phyloP scores from a whole-genome alignment of 257 asterid genomes.

The Salvia hispanica region DNA sequence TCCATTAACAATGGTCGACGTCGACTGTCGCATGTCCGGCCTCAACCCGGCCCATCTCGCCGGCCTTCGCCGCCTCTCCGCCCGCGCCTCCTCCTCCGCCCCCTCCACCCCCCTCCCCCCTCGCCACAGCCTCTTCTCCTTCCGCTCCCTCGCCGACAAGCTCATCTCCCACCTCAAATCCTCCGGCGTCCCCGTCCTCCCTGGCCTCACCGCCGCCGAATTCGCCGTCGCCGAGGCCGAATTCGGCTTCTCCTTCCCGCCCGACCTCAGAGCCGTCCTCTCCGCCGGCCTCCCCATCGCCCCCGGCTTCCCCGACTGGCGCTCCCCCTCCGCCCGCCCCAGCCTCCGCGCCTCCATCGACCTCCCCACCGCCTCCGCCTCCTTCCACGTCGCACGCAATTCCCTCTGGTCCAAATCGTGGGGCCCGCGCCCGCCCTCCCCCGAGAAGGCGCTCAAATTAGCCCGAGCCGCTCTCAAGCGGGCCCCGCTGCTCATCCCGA shows the following conservation, averaged over 20 bases:
- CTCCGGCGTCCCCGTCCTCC: conserved; percentile 62
- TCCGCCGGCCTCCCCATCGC: conserved; percentile 82
- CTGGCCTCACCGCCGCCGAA: conserved; percentile 75
- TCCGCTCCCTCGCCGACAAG: conserved; percentile 71
- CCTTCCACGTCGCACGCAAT: conserved; percentile 82
- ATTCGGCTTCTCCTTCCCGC: conserved; percentile 85
- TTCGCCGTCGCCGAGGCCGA: conserved; percentile 92
- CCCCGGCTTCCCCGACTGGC: conserved; percentile 95
- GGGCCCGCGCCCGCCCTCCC: conserved; percentile 76
- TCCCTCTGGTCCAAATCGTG: conserved; percentile 86
- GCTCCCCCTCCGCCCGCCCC: conserved; percentile 62
- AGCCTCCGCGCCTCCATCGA: conserved; percentile 84
- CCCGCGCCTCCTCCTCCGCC: conserved; percentile 78
- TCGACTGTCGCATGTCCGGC: conserved; percentile 94
- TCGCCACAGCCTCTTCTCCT: conserved; percentile 82
- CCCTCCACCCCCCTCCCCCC: conserved; percentile 82
- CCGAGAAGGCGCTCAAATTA: conserved; percentile 70
- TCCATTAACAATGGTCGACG: conserved; percentile 73
- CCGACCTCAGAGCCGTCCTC: conserved; percentile 81
- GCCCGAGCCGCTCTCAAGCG: conserved; percentile 80
- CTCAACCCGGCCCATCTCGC: conserved; percentile 85
- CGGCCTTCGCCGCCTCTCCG: conserved; percentile 94
- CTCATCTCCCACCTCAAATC: conserved; percentile 62
- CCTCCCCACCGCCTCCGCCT: conserved; percentile 78
- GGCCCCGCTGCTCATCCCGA: conserved; percentile 82